Evolutionary conservation across 176 grass and related monocot species (phyloP).

Genomic region (Aegilops bicornis): DNA sequence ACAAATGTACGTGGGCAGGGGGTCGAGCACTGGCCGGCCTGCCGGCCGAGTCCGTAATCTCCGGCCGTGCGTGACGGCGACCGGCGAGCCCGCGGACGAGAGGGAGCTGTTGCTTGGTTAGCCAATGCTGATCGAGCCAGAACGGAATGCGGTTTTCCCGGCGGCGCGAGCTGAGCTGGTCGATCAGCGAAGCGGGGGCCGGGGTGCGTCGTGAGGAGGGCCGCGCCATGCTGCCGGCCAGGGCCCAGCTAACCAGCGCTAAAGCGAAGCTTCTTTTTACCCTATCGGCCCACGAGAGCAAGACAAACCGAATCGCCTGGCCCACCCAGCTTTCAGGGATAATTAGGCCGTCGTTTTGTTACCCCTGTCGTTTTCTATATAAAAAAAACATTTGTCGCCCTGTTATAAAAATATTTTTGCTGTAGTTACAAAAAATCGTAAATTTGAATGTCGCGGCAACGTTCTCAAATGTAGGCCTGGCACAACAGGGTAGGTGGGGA

Average conservation of each 20-base stretch:
- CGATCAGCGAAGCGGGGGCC: too few relatives aligned
- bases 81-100: neutral
- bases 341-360: too few relatives aligned
- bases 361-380: too few relatives aligned
- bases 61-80: neutral
- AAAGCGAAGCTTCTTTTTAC: constrained; percentile 19
- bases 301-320: neutral
- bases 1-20: too few relatives aligned
- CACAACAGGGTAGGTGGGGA: too few relatives aligned
- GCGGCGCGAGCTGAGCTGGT: neutral
- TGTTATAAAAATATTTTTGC: too few relatives aligned
- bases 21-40: neutral
- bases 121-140: neutral
- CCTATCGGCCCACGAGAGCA: neutral
- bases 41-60: neutral
- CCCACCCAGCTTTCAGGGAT: neutral
- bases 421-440: too few relatives aligned
- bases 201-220: neutral
- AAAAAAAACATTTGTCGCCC: too few relatives aligned
- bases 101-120: neutral
- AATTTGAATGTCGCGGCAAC: too few relatives aligned
- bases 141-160: neutral
- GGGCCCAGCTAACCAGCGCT: neutral
- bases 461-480: too few relatives aligned
- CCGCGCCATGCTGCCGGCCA: neutral